Evolutionary conservation across 2,329 filamentous ascomycete species (phyloP).

Genomic region (Neofusicoccum umdonicola): DNA sequence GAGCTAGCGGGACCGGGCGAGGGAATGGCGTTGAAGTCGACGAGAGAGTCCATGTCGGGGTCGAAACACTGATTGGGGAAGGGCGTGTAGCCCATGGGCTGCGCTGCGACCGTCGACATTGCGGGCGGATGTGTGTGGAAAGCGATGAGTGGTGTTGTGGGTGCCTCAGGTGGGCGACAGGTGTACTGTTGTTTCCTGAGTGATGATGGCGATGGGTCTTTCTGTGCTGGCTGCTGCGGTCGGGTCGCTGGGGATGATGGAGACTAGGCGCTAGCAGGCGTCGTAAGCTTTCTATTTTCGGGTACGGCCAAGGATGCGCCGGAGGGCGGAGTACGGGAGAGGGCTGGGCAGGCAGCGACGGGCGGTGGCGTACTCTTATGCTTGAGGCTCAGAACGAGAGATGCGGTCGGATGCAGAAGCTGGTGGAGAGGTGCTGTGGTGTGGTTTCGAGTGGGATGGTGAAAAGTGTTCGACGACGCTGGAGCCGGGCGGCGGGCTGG

Average conservation of each 20-base stretch:
- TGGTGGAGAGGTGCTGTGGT: not conserved
- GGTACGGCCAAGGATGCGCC: slow-evolving; percentile 2
- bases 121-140: not conserved
- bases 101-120: slow-evolving; percentile 16
- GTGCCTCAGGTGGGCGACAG: not conserved
- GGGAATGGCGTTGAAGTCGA: slow-evolving; percentile 59
- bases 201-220: slow-evolving; percentile 8
- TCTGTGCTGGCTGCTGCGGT: not conserved
- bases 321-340: slow-evolving; percentile 5
- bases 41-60: slow-evolving; percentile 40
- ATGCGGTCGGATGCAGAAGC: not conserved
- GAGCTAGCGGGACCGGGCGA: slow-evolving; percentile 58
- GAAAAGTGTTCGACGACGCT: not conserved
- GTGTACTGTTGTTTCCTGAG: not conserved
- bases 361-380: not conserved
- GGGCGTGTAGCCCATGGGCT: slow-evolving; percentile 29
- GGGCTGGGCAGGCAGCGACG: slow-evolving; percentile 1
- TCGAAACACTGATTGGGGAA: slow-evolving; percentile 38
- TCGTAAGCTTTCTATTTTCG: slow-evolving; percentile 18
- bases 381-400: not conserved
- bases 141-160: not conserved
- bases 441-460: not conserved
- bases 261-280: slow-evolving; percentile 11
- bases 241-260: slow-evolving; percentile 1
- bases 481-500: not conserved